Percentiles rank a stretch among this genome's conserved stretches.
Evolutionary conservation across 2,329 filamentous ascomycete genomes (phyloP).

Genomic region (Akanthomyces dipterigenus): DNA sequence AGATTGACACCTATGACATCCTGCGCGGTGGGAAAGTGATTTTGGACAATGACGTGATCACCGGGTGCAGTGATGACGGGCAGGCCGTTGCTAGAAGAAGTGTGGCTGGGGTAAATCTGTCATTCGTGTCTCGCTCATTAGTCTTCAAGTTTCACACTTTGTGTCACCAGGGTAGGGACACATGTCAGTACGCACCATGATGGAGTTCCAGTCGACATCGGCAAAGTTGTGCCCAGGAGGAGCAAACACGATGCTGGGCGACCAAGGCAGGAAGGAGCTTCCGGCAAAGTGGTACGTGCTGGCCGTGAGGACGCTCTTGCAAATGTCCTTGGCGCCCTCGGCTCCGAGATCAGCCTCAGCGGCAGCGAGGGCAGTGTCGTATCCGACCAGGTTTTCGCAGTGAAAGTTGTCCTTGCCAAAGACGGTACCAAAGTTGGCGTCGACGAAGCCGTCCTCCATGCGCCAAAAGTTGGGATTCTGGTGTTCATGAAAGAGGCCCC

Average conservation of each 20-base stretch:
- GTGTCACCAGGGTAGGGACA: background rate
- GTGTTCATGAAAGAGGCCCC: slow-evolving; percentile 23
- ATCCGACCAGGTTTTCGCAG: slow-evolving; percentile 13
- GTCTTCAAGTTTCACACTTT: background rate
- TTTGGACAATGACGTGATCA: background rate
- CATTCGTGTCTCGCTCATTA: background rate
- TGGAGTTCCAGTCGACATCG: background rate
- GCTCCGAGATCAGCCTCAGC: background rate
- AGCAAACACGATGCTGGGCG: background rate
- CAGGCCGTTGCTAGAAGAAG: background rate
- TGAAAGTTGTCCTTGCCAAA: slow-evolving; percentile 7
- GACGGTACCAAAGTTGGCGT: background rate
- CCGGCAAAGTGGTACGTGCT: background rate
- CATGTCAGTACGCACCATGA: background rate
- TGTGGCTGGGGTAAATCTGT: background rate
- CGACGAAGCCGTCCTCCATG: background rate
- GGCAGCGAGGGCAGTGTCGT: background rate
- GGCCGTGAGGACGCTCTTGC: background rate
- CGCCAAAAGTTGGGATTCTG: slow-evolving; percentile 21
- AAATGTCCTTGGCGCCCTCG: background rate
- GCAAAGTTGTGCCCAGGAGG: background rate
- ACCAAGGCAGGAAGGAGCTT: background rate
- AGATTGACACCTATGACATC: background rate
- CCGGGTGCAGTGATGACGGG: background rate
- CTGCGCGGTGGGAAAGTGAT: background rate